Evolutionary conservation across 1,284 basidiomycete species (phyloP).

Genomic region (Coniferiporia sulphurascens): DNA sequence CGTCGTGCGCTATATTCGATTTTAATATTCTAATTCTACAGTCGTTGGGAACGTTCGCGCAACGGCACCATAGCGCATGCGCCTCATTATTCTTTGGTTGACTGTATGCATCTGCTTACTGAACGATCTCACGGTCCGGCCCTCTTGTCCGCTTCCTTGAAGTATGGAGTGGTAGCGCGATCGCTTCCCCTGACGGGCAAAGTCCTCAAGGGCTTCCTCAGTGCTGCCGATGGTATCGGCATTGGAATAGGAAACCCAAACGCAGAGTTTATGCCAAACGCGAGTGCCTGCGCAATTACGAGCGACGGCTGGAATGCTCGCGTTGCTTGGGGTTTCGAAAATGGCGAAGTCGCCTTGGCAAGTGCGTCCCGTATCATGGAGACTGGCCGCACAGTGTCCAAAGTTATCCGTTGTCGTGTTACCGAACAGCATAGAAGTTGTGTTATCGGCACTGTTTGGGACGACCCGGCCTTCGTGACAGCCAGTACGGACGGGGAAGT

Average conservation of each 20-base stretch:
- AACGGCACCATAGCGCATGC: slow-evolving; percentile 56
- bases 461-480: slow-evolving; percentile 42
- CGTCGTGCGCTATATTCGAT: not conserved
- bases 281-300: slow-evolving; percentile 51
- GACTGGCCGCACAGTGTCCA: slow-evolving; percentile 39
- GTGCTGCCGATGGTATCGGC: slow-evolving; percentile 56
- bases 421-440: slow-evolving; percentile 55
- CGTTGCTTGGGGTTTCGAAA: slow-evolving; percentile 72
- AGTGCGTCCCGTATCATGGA: slow-evolving; percentile 57
- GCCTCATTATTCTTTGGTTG: slow-evolving; percentile 53
- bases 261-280: slow-evolving; percentile 67
- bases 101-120: slow-evolving; percentile 54
- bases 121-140: slow-evolving; percentile 33
- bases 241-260: slow-evolving; percentile 73
- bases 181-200: slow-evolving; percentile 69
- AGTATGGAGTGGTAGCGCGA: slow-evolving; percentile 71
- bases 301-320: slow-evolving; percentile 65
- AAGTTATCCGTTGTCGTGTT: slow-evolving; percentile 42
- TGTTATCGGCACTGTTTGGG: slow-evolving; percentile 52
- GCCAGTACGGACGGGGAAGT: slow-evolving; percentile 59
- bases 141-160: slow-evolving; percentile 61
- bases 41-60: slow-evolving; percentile 69
- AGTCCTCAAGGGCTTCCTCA: slow-evolving; percentile 68
- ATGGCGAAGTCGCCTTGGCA: slow-evolving; percentile 66
- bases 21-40: slow-evolving; percentile 27